Percentiles rank a stretch among this genome's conserved stretches.
Evolutionary conservation across 768 basidiomycete species (phyloP).

Genomic region (Lentinula guzmanii): DNA sequence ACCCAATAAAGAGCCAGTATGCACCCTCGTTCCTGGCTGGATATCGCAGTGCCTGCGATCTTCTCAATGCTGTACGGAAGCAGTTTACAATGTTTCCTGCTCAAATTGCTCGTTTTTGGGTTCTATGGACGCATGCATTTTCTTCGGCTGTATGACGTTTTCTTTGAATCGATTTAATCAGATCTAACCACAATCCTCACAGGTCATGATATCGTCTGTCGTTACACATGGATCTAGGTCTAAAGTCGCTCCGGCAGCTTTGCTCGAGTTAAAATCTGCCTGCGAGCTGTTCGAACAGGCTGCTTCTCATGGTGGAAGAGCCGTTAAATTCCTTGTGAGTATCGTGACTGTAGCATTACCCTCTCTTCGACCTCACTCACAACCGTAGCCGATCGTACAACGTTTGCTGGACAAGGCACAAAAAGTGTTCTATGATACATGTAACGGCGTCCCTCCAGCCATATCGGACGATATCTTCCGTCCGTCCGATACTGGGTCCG

Average conservation of each 20-base stretch:
- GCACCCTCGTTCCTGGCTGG: conserved; percentile 65
- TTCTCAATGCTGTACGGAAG: conserved; percentile 40
- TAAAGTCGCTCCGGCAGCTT: conserved; percentile 65
- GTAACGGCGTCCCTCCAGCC: conserved; percentile 37
- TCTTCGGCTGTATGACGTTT: conserved; percentile 47
- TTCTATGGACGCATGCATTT: conserved; percentile 69
- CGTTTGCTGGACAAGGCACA: conserved; percentile 60
- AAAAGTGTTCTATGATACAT: conserved; percentile 39
- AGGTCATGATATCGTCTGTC: conserved; percentile 78
- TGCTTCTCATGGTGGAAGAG: conserved; percentile 57
- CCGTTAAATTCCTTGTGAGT: conserved; percentile 64
- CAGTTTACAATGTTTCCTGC: conserved; percentile 48
- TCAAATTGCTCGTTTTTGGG: conserved; percentile 63
- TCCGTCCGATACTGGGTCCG: conserved; percentile 41
- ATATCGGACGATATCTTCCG: conserved; percentile 56
- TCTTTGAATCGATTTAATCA: background rate
- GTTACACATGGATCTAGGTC: conserved; percentile 62
- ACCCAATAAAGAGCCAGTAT: conserved; percentile 66
- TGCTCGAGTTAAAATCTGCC: conserved; percentile 58
- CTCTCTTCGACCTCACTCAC: conserved; percentile 1
- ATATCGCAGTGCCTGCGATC: conserved; percentile 59
- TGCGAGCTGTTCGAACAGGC: conserved; percentile 62
- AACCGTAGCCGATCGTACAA: conserved; percentile 53
- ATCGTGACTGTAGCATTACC: background rate
- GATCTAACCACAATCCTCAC: background rate